Percentiles rank a stretch among this genome's conserved stretches.
phyloP scores from a whole-genome alignment of 2,329 filamentous ascomycete species.

The Coniochaeta sp. region DNA sequence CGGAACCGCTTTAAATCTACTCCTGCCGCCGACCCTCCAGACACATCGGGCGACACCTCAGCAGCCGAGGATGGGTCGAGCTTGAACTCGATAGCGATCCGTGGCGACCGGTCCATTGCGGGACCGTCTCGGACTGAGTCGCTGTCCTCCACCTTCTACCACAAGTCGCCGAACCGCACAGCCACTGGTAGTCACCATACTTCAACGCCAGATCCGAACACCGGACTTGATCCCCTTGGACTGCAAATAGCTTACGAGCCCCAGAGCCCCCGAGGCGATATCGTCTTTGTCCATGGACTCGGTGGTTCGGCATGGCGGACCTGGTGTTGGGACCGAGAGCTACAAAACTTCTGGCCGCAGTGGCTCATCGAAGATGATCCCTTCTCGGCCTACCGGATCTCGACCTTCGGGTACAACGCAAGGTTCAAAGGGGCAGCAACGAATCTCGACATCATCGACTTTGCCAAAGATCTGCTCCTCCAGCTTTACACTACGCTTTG shows the following conservation, averaged over 20 bases:
- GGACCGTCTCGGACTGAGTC: not conserved
- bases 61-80: too few species aligned
- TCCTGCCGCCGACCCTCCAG: not conserved
- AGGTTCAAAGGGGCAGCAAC: not conserved
- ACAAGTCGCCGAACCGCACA: not conserved
- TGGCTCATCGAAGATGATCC: not conserved
- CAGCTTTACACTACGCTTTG: not conserved
- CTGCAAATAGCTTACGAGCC: not conserved
- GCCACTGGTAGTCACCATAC: not conserved
- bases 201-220: not conserved
- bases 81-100: not conserved
- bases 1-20: not conserved
- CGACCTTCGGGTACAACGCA: conserved; percentile 2
- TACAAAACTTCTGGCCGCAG: not conserved
- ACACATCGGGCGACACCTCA: too few species aligned
- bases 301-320: conserved; percentile 2
- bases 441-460: conserved; percentile 3
- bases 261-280: not conserved
- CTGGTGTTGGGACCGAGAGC: conserved; percentile 2
- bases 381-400: not conserved
- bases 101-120: not conserved
- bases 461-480: conserved; percentile 3
- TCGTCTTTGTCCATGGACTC: conserved; percentile 3
- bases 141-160: not conserved
- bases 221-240: not conserved